Percentiles rank a stretch among this genome's conserved stretches.
Conservation (phyloP, 2,329 filamentous ascomycete species). For the Botrytis medusae region DNA sequence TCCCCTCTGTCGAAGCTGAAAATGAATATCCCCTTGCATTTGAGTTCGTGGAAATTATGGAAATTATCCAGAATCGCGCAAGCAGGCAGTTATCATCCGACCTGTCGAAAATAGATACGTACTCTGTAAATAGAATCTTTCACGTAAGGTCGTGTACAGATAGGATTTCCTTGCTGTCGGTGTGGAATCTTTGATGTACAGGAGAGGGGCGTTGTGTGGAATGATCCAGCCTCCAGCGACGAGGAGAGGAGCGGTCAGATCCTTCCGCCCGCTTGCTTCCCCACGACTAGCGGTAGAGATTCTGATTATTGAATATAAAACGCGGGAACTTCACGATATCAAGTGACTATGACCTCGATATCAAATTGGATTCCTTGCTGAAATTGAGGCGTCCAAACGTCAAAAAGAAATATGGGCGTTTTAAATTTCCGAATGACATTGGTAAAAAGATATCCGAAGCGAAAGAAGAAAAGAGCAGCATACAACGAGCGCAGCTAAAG, state of each 20-base stretch:
- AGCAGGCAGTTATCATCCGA: neutral
- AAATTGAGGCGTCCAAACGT: neutral
- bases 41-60: neutral
- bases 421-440: neutral
- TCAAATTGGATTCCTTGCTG: neutral
- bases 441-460: neutral
- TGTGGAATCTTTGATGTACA: conserved; percentile 13
- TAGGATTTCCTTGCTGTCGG: neutral
- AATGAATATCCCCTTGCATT: conserved; percentile 5
- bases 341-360: neutral
- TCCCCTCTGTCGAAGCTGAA: neutral
- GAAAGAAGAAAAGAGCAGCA: neutral
- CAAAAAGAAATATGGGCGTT: neutral
- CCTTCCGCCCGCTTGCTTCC: conserved; percentile 6
- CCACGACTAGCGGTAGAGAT: conserved; percentile 10
- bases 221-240: neutral
- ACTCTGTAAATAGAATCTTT: conserved; percentile 8
- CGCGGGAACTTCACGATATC: conserved; percentile 19
- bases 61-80: neutral
- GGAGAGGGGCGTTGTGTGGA: neutral
- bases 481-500: neutral
- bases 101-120: neutral
- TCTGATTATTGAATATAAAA: neutral
- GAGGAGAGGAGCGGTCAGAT: conserved; percentile 15
- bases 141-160: neutral